Evolutionary conservation across 345 rosid genomes (phyloP).

Genomic region (Anacardium occidentale): DNA sequence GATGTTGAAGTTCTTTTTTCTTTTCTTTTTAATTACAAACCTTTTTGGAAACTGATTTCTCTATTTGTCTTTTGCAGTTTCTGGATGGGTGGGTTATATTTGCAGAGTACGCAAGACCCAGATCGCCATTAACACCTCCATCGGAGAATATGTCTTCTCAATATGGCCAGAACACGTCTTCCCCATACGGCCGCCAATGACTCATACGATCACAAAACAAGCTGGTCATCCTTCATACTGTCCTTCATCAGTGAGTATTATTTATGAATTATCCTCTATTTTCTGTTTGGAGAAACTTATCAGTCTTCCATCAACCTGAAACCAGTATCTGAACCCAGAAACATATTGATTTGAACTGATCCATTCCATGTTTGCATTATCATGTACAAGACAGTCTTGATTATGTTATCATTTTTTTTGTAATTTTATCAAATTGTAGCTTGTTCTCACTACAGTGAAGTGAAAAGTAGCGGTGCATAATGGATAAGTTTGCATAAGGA

Average conservation of each 20-base stretch:
- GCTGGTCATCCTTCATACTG: neutral
- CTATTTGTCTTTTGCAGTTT: slow-evolving; percentile 33
- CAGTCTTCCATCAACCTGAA: neutral
- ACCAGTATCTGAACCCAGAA: neutral
- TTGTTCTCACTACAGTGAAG: neutral
- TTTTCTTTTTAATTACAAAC: neutral
- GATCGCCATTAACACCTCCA: slow-evolving; percentile 21
- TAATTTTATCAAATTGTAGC: neutral
- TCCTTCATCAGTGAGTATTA: neutral
- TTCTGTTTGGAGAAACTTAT: neutral
- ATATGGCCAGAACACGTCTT: slow-evolving; percentile 3
- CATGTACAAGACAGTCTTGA: neutral
- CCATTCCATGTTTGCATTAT: neutral
- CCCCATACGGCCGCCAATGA: slow-evolving; percentile 16
- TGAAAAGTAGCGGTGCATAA: neutral
- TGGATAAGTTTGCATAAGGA: neutral
- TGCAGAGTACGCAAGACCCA: slow-evolving; percentile 52
- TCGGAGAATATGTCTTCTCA: neutral
- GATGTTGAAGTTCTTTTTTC: neutral
- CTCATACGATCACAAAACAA: neutral
- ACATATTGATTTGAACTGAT: neutral
- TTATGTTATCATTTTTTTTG: neutral
- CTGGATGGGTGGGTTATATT: slow-evolving; percentile 66
- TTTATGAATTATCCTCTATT: neutral
- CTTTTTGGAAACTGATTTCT: neutral